A percentile compares a stretch with the other conserved stretches of the same genome.
phyloP scores from a whole-genome alignment of 2,329 filamentous ascomycete genomes.

The Colletotrichum musae region DNA sequence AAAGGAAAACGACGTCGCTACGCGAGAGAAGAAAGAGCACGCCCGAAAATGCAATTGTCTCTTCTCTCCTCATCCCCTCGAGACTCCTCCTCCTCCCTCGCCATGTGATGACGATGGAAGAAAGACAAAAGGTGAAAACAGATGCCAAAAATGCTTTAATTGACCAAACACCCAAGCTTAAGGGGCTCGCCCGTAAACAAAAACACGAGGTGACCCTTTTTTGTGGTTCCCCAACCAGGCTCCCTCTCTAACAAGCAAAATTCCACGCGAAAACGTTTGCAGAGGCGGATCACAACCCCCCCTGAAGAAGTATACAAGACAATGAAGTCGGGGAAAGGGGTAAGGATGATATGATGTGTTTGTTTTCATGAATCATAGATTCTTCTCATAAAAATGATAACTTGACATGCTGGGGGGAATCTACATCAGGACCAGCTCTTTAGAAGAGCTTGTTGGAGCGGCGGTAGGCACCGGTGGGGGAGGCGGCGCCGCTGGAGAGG shows the following conservation, averaged over 20 bases:
- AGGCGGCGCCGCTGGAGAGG: slow-evolving; percentile 49
- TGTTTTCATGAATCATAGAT: slow-evolving; percentile 41
- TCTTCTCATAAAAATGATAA: slow-evolving; percentile 39
- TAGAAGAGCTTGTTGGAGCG: slow-evolving; percentile 43
- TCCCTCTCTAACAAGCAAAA: slow-evolving; percentile 7
- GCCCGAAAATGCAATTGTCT: slow-evolving; percentile 9
- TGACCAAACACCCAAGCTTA: background rate
- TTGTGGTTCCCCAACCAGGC: background rate
- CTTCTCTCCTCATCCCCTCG: background rate
- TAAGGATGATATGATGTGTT: slow-evolving; percentile 35
- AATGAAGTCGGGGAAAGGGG: slow-evolving; percentile 12
- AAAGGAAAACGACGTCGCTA: slow-evolving; percentile 16
- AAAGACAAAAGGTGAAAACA: background rate
- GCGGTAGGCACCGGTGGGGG: slow-evolving; percentile 54
- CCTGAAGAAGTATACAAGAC: slow-evolving; percentile 29
- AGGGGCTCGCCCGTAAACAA: slow-evolving; percentile 1
- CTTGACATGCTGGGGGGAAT: slow-evolving; percentile 39
- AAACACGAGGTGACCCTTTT: background rate
- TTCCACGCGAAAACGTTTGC: background rate
- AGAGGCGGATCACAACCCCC: slow-evolving; percentile 5
- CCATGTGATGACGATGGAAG: background rate
- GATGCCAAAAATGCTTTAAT: background rate
- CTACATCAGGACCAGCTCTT: slow-evolving; percentile 34
- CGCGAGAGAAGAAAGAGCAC: slow-evolving; percentile 17
- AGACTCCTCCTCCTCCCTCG: background rate